A percentile compares a stretch with the other conserved stretches of the same genome.
phyloP scores from a whole-genome alignment of 495 filamentous ascomycete species.

The Viridothelium virens region DNA sequence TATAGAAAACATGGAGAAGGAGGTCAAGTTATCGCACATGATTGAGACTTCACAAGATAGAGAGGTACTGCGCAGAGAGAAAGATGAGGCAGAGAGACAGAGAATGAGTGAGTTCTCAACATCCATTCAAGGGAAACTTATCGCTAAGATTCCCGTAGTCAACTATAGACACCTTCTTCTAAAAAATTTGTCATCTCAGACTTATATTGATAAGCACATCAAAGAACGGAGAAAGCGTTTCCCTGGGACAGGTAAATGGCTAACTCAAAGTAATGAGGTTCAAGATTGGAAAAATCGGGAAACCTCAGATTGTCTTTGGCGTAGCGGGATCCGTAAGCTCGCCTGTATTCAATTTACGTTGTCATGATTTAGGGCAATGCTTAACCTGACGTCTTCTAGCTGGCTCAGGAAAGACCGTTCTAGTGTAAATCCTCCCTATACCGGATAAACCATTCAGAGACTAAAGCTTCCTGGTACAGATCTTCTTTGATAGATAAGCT shows the following conservation, averaged over 20 bases:
- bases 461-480: neutral
- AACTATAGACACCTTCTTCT: neutral
- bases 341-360: neutral
- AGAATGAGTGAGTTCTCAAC: neutral
- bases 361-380: neutral
- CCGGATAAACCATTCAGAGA: neutral
- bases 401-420: slow-evolving; percentile 4
- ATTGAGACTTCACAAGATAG: neutral
- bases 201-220: neutral
- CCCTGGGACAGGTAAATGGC: neutral
- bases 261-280: neutral
- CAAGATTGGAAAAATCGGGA: neutral
- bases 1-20: slow-evolving; percentile 2
- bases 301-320: neutral
- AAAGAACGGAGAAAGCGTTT: slow-evolving; percentile 3
- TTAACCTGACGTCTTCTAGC: neutral
- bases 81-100: neutral
- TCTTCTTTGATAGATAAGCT: neutral
- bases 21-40: neutral
- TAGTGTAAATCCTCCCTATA: neutral
- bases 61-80: neutral
- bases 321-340: neutral
- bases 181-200: neutral
- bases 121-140: neutral
- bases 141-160: neutral